Evolutionary conservation across 2,329 filamentous ascomycete genomes (phyloP).

Genomic region (Talaromyces atroroseus): DNA sequence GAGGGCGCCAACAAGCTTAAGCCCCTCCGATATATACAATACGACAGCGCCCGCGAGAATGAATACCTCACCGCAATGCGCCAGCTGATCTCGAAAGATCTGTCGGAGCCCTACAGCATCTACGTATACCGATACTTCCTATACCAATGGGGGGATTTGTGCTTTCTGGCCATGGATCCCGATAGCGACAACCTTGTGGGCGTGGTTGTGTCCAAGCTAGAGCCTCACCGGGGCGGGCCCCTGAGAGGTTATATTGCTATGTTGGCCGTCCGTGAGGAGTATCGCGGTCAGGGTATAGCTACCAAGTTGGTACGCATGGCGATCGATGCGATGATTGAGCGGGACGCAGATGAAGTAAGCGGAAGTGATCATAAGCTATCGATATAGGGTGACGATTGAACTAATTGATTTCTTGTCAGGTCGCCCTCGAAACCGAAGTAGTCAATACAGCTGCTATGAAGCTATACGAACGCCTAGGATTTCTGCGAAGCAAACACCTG

Average conservation of each 20-base stretch:
- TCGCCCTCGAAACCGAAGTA: conserved; percentile 94
- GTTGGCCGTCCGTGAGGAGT: conserved; percentile 79
- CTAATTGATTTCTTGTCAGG: conserved; percentile 33
- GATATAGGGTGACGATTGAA: neutral
- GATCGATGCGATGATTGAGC: conserved; percentile 81
- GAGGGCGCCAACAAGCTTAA: conserved; percentile 13
- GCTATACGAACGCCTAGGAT: conserved; percentile 87
- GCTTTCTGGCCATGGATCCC: conserved; percentile 69
- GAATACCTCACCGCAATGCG: conserved; percentile 78
- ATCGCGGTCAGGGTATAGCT: conserved; percentile 80
- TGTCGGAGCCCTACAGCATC: conserved; percentile 98
- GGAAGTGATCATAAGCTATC: neutral
- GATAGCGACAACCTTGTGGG: conserved; percentile 59
- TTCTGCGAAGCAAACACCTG: conserved; percentile 83
- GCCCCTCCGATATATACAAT: conserved; percentile 52
- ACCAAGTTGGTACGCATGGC: conserved; percentile 83
- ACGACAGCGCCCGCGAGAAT: conserved; percentile 55
- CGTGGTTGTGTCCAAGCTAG: conserved; percentile 91
- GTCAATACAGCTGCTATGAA: conserved; percentile 85
- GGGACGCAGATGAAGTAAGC: conserved; percentile 72
- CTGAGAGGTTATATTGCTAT: conserved; percentile 95
- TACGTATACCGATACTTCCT: conserved; percentile 98
- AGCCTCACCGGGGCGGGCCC: conserved; percentile 79
- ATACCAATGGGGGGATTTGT: conserved; percentile 96
- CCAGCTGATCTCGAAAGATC: conserved; percentile 86